These are phyloP conservation scores for Hevea brasiliensis DNA, from an alignment of 345 rosid genomes.

Conservation along the genomic window DNA sequence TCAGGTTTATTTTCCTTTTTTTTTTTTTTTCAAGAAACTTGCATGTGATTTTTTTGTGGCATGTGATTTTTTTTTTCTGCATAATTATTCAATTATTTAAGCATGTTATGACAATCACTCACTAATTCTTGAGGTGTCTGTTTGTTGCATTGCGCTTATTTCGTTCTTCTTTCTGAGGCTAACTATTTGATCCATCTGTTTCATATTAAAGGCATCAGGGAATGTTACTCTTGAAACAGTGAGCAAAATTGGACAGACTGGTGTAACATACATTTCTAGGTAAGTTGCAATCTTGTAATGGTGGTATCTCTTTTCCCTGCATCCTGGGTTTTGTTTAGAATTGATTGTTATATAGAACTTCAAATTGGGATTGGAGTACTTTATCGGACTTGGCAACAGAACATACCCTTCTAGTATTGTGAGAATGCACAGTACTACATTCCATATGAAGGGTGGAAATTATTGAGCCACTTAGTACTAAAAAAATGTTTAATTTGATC, in stretches of 20 bases:
- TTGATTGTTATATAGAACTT: neutral
- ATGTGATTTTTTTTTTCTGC: neutral
- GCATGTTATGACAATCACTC: neutral
- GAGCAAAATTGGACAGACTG: conserved; percentile 88
- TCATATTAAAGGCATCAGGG: conserved; percentile 73
- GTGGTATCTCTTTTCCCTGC: neutral
- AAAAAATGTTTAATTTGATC: conserved; percentile 2
- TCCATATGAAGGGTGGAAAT: neutral
- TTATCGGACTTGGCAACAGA: neutral
- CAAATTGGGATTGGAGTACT: neutral
- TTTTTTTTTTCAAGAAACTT: neutral
- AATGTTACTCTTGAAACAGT: conserved; percentile 90
- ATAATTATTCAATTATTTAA: no score
- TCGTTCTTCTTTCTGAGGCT: conserved; percentile 5
- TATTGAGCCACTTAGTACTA: neutral
- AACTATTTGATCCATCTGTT: conserved; percentile 13
- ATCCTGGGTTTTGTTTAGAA: neutral
- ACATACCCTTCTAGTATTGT: neutral
- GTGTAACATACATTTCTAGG: conserved; percentile 95
- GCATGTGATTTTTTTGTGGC: neutral
- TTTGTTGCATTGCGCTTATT: conserved; percentile 2
- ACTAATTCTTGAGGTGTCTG: neutral
- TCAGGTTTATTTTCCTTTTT: neutral
- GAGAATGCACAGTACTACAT: neutral
- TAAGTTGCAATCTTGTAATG: conserved; percentile 15